Evolutionary conservation across 2,329 filamentous ascomycete genomes (phyloP), one percentile per base, ranked within the genome.

Genomic region (Xylogone sp.): DNA sequence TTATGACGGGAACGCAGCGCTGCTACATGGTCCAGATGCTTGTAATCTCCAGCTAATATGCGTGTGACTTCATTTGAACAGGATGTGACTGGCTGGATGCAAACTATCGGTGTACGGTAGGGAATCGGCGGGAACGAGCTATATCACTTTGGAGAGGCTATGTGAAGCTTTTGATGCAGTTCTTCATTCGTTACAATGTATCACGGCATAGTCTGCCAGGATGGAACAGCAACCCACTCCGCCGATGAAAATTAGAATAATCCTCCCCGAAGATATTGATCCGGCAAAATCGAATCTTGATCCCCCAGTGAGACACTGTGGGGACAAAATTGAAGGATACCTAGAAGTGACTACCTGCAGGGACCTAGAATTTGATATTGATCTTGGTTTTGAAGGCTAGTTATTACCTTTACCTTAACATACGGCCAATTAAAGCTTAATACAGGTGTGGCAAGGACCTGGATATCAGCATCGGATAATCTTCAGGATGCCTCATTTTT

Each of bases 381-480:
- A 29, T 9, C 13, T 51, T n/a, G 10, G 44, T 13, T 51, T 51
- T 47, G 44, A 51, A 51, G 49, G 34, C 13, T 39, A 39, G 34
- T 6, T 27, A 27, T 39, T 39, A 18, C n/a, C 5, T 39, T 16
- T 39, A 18, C n/a, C n/a, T 16, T 39, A 39, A 39, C 4, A 27
- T 18, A 39, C 5, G n/a, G n/a, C n/a, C n/a, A n/a, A n/a, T n/a
- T n/a, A n/a, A n/a, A n/a, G n/a, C n/a, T n/a, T n/a, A n/a, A 39
- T 16, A 5, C 21, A 51, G 49, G 49, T 20, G n/a, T 51, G 18
- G 49, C 48, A 4, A 21, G 49, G 19, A 51, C 49, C 5, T 51
- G 49, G 49, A 21, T 51, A 5, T 47, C 34, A 6, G 16, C 29
- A 21, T 43, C 16, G 22, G 44, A 47, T 31, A 44, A 29, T 22